Evolutionary conservation across 805 yeast species (phyloP).

Genomic region (Saccharomyces paradoxus): DNA sequence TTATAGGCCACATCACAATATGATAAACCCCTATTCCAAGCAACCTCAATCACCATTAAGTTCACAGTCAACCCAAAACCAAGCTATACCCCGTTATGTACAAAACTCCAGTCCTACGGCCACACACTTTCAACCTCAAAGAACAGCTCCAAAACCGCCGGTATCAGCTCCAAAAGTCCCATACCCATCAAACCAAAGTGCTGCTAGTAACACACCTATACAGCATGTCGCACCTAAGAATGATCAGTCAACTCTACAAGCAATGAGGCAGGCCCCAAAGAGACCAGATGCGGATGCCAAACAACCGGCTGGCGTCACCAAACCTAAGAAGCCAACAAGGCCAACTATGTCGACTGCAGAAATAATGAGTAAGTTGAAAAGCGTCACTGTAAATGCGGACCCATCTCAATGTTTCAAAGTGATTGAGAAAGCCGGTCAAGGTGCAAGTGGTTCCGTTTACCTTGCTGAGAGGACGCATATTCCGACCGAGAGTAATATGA

Average conservation of each 20-base stretch:
- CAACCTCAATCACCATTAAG: constrained; percentile 2
- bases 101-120: constrained; percentile 6
- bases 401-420: constrained; percentile 78
- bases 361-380: constrained; percentile 67
- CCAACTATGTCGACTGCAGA: constrained; percentile 79
- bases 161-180: background rate
- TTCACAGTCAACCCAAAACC: constrained; percentile 3
- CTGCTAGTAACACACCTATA: constrained; percentile 33
- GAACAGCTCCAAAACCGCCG: constrained; percentile 21
- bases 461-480: constrained; percentile 58
- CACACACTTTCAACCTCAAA: constrained; percentile 21
- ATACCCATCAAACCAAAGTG: constrained; percentile 10
- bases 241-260: constrained; percentile 16
- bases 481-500: constrained; percentile 19
- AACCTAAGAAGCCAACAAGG: constrained; percentile 41
- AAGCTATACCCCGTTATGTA: constrained; percentile 4
- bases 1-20: constrained; percentile 21
- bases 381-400: constrained; percentile 75
- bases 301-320: constrained; percentile 28
- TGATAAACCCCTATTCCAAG: constrained; percentile 19
- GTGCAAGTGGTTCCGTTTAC: constrained; percentile 95
- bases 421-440: constrained; percentile 88
- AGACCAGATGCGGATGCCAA: constrained; percentile 14
- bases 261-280: constrained; percentile 28
- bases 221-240: constrained; percentile 9